Evolutionary conservation across 2,329 filamentous ascomycete genomes (phyloP).

Genomic region (Diaporthe vaccinii): DNA sequence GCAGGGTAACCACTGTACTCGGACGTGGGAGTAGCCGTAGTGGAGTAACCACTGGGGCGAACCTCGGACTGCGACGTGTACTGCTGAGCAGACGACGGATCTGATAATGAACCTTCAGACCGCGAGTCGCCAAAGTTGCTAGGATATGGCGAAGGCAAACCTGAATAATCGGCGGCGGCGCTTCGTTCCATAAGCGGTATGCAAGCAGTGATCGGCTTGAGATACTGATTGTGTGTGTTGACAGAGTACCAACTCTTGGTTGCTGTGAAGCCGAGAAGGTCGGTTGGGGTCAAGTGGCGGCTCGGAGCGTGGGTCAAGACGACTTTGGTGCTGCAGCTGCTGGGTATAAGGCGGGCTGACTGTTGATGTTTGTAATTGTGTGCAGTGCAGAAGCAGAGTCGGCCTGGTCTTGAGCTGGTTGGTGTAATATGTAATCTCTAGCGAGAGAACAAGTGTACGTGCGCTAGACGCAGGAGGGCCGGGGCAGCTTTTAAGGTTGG

Average conservation of each 20-base stretch:
- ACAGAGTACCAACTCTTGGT: slow-evolving; percentile 41
- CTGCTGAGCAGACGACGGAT: slow-evolving; percentile 93
- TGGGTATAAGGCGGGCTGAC: slow-evolving; percentile 12
- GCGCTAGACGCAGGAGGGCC: slow-evolving; percentile 34
- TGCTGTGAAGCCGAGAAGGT: slow-evolving; percentile 18
- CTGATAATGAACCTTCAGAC: slow-evolving; percentile 85
- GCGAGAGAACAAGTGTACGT: slow-evolving; percentile 16
- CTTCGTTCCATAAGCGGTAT: slow-evolving; percentile 66
- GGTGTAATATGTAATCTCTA: slow-evolving; percentile 37
- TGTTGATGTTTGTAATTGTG: slow-evolving; percentile 10
- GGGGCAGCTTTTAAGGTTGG: slow-evolving; percentile 37
- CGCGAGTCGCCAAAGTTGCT: slow-evolving; percentile 75
- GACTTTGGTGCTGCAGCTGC: neutral
- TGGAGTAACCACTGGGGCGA: slow-evolving; percentile 77
- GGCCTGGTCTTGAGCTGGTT: slow-evolving; percentile 13
- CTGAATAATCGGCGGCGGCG: slow-evolving; percentile 80
- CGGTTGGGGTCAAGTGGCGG: slow-evolving; percentile 11
- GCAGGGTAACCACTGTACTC: slow-evolving; percentile 86
- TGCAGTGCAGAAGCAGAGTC: slow-evolving; percentile 1
- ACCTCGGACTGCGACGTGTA: slow-evolving; percentile 88
- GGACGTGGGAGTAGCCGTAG: slow-evolving; percentile 86
- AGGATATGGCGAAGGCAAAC: slow-evolving; percentile 83
- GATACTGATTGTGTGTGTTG: neutral
- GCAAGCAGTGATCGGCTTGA: slow-evolving; percentile 22
- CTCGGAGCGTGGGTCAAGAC: slow-evolving; percentile 20